Percentiles rank a stretch among this genome's conserved stretches.
These are phyloP conservation scores for Pelargonium australe DNA, from an alignment of 441 rosid species.

Conservation along the genomic window DNA sequence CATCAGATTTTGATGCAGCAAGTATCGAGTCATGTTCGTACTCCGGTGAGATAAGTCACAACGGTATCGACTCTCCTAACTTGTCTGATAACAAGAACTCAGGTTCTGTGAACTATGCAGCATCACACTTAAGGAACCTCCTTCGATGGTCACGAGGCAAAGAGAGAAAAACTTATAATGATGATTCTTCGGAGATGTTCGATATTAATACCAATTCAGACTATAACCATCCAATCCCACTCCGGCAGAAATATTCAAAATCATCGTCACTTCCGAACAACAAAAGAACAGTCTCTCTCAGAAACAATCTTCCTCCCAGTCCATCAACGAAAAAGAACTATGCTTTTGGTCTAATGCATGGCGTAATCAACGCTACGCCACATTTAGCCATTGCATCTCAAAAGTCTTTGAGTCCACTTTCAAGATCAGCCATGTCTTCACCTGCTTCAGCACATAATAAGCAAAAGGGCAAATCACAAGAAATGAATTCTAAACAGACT, in stretches of 20 bases:
- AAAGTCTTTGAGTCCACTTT: constrained; percentile 29
- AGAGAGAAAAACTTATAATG: constrained; percentile 36
- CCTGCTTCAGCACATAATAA: constrained; percentile 20
- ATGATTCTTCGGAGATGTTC: constrained; percentile 24
- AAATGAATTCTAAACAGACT: constrained; percentile 27
- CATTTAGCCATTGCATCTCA: constrained; percentile 25
- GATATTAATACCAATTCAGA: constrained; percentile 16
- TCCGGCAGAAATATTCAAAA: constrained; percentile 54
- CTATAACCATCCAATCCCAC: constrained; percentile 43
- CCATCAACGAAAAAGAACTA: constrained; percentile 58
- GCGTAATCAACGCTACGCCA: constrained; percentile 53
- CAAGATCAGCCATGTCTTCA: constrained; percentile 36
- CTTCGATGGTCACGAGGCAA: constrained; percentile 57
- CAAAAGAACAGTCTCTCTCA: constrained; percentile 19
- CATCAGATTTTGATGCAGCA: constrained; percentile 21
- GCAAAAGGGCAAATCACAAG: constrained; percentile 11
- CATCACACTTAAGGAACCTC: constrained; percentile 57
- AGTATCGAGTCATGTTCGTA: constrained; percentile 46
- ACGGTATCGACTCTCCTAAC: constrained; percentile 19
- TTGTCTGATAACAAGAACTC: constrained; percentile 17
- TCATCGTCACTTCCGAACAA: constrained; percentile 34
- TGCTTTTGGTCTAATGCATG: constrained; percentile 58
- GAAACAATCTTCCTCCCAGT: constrained; percentile 45
- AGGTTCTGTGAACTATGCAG: constrained; percentile 36
- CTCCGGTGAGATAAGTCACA: constrained; percentile 37